These are phyloP conservation scores for Xerocomellus intermedius DNA, from an alignment of 768 basidiomycete genomes.

Conservation along the genomic window DNA sequence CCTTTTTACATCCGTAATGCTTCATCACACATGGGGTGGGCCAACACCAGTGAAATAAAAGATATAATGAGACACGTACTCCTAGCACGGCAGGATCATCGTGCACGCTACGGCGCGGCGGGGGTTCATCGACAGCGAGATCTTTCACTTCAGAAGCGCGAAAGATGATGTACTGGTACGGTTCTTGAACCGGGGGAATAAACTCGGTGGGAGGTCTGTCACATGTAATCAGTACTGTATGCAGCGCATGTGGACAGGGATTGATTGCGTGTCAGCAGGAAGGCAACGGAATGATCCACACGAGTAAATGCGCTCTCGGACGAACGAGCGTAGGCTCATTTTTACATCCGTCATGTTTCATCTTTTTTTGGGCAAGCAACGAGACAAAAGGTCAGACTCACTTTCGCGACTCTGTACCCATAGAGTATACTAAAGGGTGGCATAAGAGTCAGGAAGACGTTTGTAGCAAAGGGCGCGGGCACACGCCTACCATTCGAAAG, in stretches of 20 bases:
- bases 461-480: neutral
- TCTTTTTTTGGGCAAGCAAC: conserved; percentile 19
- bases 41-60: neutral
- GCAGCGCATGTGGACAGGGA: neutral
- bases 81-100: conserved; percentile 85
- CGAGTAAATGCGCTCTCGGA: conserved; percentile 44
- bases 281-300: conserved; percentile 69
- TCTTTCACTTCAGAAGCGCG: conserved; percentile 89
- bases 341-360: conserved; percentile 44
- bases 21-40: conserved; percentile 36
- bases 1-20: conserved; percentile 44
- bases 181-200: conserved; percentile 79
- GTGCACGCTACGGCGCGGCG: conserved; percentile 60
- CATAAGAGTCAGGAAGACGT: neutral
- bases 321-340: conserved; percentile 33
- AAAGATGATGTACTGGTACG: conserved; percentile 89
- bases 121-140: conserved; percentile 74
- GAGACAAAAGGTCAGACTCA: conserved; percentile 34
- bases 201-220: conserved; percentile 69
- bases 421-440: conserved; percentile 61
- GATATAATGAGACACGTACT: conserved; percentile 44
- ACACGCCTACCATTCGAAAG: conserved; percentile 69
- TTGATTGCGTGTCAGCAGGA: conserved; percentile 47
- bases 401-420: conserved; percentile 87
- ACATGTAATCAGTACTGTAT: conserved; percentile 27